Evolutionary conservation across 139 green algal genomes (phyloP), one percentile per base, ranked within the genome.

Genomic region (Auxenochlorella pyrenoidosa): DNA sequence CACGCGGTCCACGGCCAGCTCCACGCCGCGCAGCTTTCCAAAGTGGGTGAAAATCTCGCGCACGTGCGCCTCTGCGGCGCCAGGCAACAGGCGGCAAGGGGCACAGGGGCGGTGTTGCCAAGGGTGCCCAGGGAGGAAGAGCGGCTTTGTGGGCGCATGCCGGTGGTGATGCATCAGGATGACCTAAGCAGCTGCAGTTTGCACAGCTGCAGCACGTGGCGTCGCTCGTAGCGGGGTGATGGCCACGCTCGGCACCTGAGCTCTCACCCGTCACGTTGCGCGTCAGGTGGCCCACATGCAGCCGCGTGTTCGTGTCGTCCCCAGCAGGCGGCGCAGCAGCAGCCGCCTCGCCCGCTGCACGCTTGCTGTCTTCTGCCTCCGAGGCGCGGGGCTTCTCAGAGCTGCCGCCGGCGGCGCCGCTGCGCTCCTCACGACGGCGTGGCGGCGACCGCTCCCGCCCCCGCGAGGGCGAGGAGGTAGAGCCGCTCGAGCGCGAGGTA

Each of bases 251-350:
- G n/a, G n/a, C n/a, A n/a, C n/a, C n/a, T n/a, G n/a, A n/a, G n/a
- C n/a, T n/a, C 47, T 18, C 54, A 63, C 54, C 54, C 10, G 87
- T 94, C 44, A 98, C 94, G 73, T 98, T 98, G 66, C 96, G 92
- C 0, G 96, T 98, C 5, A 98, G 92, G 75, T 96, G 95, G 71
- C 95, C 93, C 38, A 98, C 91, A 63, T 97, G 94, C 87, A 98
- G 88, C 3, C 85, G 82, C 26, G 77, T 79, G 86, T 79, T 19
- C 79, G 88, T 63, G 38, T 86, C 83, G 19, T 87, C 43, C 36
- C 59, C 36, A 5, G 73, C 84, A 60, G 79, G 71, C 19, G 28
- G 28, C 16, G 60, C 44, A 30, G 47, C 77, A 16, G 30, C 43
- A 15, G 43, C 75, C 2, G 75, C 28, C 28, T 59, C 44, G 32